Percentiles rank a stretch among this genome's conserved stretches.
Conservation (phyloP, 192 early-diverging fungal genomes). For the Entomortierella beljakovae region DNA sequence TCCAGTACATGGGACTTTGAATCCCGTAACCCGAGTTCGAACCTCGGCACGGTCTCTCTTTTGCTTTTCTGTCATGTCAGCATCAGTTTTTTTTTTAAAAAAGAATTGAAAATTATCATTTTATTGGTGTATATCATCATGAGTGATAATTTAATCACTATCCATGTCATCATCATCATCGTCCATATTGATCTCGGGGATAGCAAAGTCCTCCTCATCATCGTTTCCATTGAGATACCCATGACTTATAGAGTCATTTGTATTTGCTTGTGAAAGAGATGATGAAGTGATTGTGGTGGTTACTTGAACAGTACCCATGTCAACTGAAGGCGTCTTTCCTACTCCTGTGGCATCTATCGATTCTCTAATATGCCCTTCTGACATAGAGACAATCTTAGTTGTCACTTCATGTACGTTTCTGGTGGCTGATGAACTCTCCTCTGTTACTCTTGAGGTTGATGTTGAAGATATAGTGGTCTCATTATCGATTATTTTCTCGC, state of each 20-base stretch:
- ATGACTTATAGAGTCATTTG: too few relatives aligned
- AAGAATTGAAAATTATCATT: too few relatives aligned
- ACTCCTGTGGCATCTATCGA: not conserved
- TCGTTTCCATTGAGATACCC: too few relatives aligned
- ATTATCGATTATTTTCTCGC: not conserved
- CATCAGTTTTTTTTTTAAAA: not conserved
- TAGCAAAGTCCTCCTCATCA: conserved; percentile 34
- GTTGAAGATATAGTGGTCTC: not conserved
- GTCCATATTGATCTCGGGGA: conserved; percentile 49
- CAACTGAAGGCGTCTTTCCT: not conserved
- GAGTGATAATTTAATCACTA: conserved; percentile 27
- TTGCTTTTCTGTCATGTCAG: not conserved
- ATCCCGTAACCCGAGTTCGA: conserved; percentile 7
- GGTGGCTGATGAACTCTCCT: not conserved
- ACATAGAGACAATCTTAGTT: not conserved
- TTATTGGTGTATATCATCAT: too few relatives aligned
- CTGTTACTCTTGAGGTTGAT: not conserved
- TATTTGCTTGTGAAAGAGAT: not conserved
- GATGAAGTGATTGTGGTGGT: conserved; percentile 1
- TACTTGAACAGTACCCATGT: not conserved
- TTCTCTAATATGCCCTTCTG: not conserved
- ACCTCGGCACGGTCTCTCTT: conserved; percentile 11
- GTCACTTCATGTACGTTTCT: not conserved
- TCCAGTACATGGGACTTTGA: not conserved
- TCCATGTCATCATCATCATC: conserved; percentile 53